Base-by-base conservation (phyloP, 352 stramenopile genomes). In the Globisporangium takayamanum region DNA sequence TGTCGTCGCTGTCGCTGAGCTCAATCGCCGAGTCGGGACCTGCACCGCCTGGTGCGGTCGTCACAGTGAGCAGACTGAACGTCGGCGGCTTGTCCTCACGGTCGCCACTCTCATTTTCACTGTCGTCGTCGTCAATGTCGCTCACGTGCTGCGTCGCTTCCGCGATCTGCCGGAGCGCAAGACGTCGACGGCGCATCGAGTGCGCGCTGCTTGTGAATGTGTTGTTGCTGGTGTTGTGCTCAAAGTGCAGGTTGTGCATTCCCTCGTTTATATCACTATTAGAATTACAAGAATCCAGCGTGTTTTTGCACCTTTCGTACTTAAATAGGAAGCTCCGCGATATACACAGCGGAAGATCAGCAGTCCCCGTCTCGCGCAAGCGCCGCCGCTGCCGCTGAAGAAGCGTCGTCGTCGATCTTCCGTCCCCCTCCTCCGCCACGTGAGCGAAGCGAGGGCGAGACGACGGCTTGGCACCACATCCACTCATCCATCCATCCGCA, bases 121-220 rank as follows among this genome's bases (percentile, higher is more conserved):
- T 51, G 44, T 44, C 36, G 26, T 57, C 36, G 51, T 50, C 63
- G 26, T 68, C 65, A 15, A 58, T 37, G 48, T 66, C 64, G 55
- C 56, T 66, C 60, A 63, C 55, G 42, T 61, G 55, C 45, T 60
- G 52, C 15, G 59, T 44, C 44, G 45, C 48, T 45, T 67, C 66
- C 33, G 57, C 62, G 45, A 72, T 61, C 54, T 72, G 57, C 57
- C 62, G 66, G 54, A 72, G 47, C 20, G 66, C 62, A 1, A 72
- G 52, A 12, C 66, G 51, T 42, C 66, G 53, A 25, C 66, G 62
- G 3, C 66, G 20, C 66, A 72, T 72, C n/a, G 5, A 53, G 20
- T 41, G 5, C 6, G 1, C 10, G 33, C 33, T 39, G 6, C 6
- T 39, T n/a, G 41, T n/a, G 18, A 46, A 46, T 46, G 14, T 46